A percentile compares a stretch with the other conserved stretches of the same genome.
Conservation (phyloP, 129 eudicot species). For the Centaurea solstitialis region DNA sequence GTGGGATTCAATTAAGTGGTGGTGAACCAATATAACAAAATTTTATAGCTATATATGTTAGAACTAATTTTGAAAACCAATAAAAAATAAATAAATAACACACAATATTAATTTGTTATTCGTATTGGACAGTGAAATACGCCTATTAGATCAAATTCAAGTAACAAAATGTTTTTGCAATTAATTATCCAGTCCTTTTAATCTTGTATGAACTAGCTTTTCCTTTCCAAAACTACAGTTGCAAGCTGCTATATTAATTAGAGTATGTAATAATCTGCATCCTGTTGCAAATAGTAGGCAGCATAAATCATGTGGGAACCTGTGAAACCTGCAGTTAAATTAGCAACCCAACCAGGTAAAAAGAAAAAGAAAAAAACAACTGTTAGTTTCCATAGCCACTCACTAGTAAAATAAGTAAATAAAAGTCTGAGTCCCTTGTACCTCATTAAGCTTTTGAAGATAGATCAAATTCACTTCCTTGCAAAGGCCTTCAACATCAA, state of each 20-base stretch:
- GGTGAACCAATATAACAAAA: too few relatives aligned
- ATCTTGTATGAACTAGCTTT: not conserved
- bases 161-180: too few relatives aligned
- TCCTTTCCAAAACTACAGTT: not conserved
- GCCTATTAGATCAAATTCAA: not conserved
- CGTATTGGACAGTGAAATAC: too few relatives aligned
- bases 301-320: constrained; percentile 46
- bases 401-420: not conserved
- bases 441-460: constrained; percentile 54
- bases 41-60: too few relatives aligned
- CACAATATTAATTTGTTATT: too few relatives aligned
- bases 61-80: too few relatives aligned
- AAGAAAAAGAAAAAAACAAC: too few relatives aligned
- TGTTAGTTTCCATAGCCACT: not conserved
- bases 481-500: constrained; percentile 75
- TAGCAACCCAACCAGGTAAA: not conserved
- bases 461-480: constrained; percentile 65
- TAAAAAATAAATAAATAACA: too few relatives aligned
- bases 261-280: not conserved
- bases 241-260: not conserved
- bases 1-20: not conserved
- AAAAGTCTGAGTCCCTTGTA: not conserved
- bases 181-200: not conserved
- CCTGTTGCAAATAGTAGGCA: too few relatives aligned
- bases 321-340: constrained; percentile 43